Conservation (phyloP, 2,329 filamentous ascomycete species). For the Aspergillus aculeatinus region DNA sequence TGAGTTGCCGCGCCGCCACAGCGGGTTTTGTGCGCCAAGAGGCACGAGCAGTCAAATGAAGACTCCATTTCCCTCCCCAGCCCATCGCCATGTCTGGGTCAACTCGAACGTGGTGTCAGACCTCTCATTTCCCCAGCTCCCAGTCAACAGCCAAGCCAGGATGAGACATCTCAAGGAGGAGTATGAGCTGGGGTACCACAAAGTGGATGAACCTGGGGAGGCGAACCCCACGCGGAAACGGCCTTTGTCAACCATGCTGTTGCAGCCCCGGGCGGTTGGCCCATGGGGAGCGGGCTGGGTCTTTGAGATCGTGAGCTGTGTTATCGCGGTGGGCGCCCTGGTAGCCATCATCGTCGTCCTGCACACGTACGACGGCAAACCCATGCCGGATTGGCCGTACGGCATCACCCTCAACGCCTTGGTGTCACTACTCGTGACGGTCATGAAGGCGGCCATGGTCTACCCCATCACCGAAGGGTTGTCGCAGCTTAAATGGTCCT, state of each 20-base stretch:
- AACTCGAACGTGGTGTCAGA: background rate
- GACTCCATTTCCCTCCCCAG: background rate
- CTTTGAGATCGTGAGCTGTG: slow-evolving; percentile 22
- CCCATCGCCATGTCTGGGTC: background rate
- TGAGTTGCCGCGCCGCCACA: background rate
- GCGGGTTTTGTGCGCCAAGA: background rate
- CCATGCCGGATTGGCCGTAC: slow-evolving; percentile 33
- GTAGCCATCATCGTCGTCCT: slow-evolving; percentile 36
- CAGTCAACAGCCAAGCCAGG: background rate
- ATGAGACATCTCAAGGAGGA: slow-evolving; percentile 18
- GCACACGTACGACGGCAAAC: slow-evolving; percentile 25
- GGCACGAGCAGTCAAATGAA: background rate
- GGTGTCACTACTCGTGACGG: slow-evolving; percentile 29
- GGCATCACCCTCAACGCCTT: slow-evolving; percentile 35
- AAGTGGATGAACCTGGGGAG: slow-evolving; percentile 13
- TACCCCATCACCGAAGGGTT: slow-evolving; percentile 31
- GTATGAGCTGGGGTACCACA: slow-evolving; percentile 17
- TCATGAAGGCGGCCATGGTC: slow-evolving; percentile 33
- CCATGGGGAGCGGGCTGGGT: slow-evolving; percentile 23
- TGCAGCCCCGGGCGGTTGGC: slow-evolving; percentile 14
- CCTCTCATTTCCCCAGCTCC: background rate
- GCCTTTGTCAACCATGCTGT: slow-evolving; percentile 19
- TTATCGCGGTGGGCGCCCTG: slow-evolving; percentile 34
- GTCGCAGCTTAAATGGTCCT: slow-evolving; percentile 38
- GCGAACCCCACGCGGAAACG: background rate